A percentile compares a stretch with the other conserved stretches of the same genome.
These are phyloP conservation scores for Cerrena zonata DNA, from an alignment of 1,284 basidiomycete species.

Conservation along the genomic window DNA sequence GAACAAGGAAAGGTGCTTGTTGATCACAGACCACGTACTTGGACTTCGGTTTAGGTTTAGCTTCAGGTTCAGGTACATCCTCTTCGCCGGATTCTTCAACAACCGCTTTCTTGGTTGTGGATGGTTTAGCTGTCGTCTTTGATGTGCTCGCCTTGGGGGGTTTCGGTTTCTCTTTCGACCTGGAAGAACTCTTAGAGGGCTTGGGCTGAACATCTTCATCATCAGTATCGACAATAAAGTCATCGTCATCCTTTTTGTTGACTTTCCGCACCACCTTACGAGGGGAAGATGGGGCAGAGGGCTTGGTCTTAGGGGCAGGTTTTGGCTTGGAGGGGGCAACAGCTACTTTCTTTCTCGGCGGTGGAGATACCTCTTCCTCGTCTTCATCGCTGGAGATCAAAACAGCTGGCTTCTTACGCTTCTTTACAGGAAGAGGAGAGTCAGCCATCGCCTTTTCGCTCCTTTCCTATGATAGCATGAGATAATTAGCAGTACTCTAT, in stretches of 20 bases:
- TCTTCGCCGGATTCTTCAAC: slow-evolving; percentile 7
- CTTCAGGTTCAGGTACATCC: slow-evolving; percentile 3
- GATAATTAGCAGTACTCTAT: not conserved
- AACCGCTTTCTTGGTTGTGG: not conserved
- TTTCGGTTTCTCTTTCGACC: slow-evolving; percentile 8
- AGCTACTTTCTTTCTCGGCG: slow-evolving; percentile 1
- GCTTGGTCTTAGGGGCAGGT: not conserved
- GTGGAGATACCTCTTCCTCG: not conserved
- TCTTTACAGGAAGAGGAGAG: not conserved
- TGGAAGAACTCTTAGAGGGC: not conserved
- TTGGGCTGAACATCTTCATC: slow-evolving; percentile 5
- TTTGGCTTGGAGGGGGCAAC: not conserved
- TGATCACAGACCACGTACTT: slow-evolving; percentile 35
- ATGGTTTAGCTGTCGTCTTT: not conserved
- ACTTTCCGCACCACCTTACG: not conserved
- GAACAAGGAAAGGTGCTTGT: not conserved
- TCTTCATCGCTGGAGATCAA: slow-evolving; percentile 11
- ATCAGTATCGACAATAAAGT: slow-evolving; percentile 9
- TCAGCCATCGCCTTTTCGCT: not conserved
- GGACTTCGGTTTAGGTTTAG: slow-evolving; percentile 17
- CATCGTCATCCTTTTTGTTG: not conserved
- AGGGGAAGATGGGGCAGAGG: not conserved
- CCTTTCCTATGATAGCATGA: not conserved
- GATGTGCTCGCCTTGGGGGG: not conserved
- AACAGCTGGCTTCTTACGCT: slow-evolving; percentile 1